phyloP scores from a whole-genome alignment of 1,284 basidiomycete genomes.

The Naganishia albida region DNA sequence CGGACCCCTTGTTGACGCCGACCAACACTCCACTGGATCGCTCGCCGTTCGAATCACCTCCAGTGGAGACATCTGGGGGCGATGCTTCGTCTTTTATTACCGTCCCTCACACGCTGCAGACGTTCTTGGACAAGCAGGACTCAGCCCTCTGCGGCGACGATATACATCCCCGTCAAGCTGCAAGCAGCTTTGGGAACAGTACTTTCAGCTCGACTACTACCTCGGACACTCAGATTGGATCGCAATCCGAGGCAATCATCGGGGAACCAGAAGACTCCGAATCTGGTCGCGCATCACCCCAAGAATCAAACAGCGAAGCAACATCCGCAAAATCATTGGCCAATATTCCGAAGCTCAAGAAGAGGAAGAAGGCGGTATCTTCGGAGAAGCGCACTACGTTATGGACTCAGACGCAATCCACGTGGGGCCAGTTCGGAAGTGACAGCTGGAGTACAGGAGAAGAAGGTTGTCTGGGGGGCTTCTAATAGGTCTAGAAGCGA shows the following conservation, averaged over 20 bases:
- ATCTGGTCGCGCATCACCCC: not conserved
- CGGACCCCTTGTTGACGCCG: slow-evolving; percentile 3
- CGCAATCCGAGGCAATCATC: not conserved
- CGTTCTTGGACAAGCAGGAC: not conserved
- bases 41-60: slow-evolving; percentile 9
- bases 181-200: slow-evolving; percentile 3
- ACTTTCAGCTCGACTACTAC: not conserved
- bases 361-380: slow-evolving; percentile 26
- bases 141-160: slow-evolving; percentile 1
- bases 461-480: slow-evolving; percentile 21
- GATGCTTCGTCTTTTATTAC: not conserved
- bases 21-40: slow-evolving; percentile 10
- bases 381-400: slow-evolving; percentile 21
- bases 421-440: slow-evolving; percentile 10
- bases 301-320: not conserved
- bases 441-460: slow-evolving; percentile 21
- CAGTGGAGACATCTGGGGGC: not conserved
- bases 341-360: slow-evolving; percentile 17
- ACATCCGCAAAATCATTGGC: not conserved
- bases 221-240: not conserved
- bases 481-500: not conserved
- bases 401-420: slow-evolving; percentile 15
- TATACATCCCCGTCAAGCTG: not conserved
- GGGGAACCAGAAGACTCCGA: not conserved
- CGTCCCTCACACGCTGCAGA: not conserved